phyloP scores from a whole-genome alignment of 2,329 filamentous ascomycete species.

The Scorias spongiosa region DNA sequence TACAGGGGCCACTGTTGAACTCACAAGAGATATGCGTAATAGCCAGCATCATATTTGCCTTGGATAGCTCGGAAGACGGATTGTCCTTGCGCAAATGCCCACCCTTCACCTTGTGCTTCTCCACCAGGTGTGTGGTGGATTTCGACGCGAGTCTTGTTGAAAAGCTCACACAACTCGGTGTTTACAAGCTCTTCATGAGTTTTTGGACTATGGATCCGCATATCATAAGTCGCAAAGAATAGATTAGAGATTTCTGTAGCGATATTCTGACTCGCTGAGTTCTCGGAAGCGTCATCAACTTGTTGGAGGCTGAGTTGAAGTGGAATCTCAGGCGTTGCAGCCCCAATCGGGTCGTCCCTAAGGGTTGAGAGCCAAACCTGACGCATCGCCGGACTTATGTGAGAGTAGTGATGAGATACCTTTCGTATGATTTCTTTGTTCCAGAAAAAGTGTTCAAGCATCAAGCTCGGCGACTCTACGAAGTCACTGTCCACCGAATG shows the following conservation, averaged over 20 bases:
- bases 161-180: constrained; percentile 1
- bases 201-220: constrained; percentile 1
- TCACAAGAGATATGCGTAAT: constrained; percentile 1
- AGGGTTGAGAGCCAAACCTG: background rate
- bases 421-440: background rate
- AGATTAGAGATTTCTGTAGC: background rate
- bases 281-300: background rate
- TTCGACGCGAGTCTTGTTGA: background rate
- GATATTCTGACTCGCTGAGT: background rate
- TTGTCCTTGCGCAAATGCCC: constrained; percentile 1
- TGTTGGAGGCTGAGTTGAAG: constrained; percentile 2
- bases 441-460: constrained; percentile 35
- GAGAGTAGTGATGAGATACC: background rate
- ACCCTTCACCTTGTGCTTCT: constrained; percentile 2
- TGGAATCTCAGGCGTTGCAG: background rate
- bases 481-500: constrained; percentile 32
- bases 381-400: background rate
- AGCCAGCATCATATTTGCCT: constrained; percentile 1
- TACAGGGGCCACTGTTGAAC: background rate
- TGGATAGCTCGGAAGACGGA: constrained; percentile 1
- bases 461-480: constrained; percentile 30
- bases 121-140: constrained; percentile 1
- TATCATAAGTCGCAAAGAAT: constrained; percentile 3
- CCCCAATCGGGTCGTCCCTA: background rate
- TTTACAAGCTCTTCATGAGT: constrained; percentile 1